Base-by-base conservation (phyloP, 345 rosid genomes). In the Eucalyptus marginata region DNA sequence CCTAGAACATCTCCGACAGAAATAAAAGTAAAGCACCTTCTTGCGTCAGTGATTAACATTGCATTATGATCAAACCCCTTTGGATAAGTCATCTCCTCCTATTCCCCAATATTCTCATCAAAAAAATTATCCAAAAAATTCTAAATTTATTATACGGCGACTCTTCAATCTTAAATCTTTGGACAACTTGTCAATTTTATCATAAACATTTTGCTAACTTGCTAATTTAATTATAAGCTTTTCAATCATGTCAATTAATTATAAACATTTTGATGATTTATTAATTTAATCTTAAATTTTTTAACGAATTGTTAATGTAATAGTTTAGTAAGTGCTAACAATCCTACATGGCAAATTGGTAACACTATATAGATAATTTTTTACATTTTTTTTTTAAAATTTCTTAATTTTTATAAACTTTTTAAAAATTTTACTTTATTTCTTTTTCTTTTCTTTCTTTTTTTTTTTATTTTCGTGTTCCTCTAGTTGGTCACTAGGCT, bases 361-460 rank as follows among this genome's bases (percentile, higher is more conserved):
- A n/a, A n/a, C n/a, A n/a, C n/a, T n/a, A n/a, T n/a, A 1, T 22
- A 0, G 0, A 56, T 1, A 9, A 4, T 56, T 20, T 56, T 56
- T 56, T 20, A 54, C 1, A 22, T 36, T 36, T 56, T 56, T 56
- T 52, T 52, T 52, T 8, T 1, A 7, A 1, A 51, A 0, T 3
- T 51, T 51, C 2, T 51, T 7, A 3, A 7, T 17, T 51, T 51
- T 52, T 3, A 52, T 7, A 18, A 0, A 3, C 2, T 52, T 52
- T 52, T 17, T 0, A 6, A 17, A 17, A 6, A 0, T 0, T 1
- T 17, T 0, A 8, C 2, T 51, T 51, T 51, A 3, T 52, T 17
- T 52, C 1, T 52, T 52, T 51, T 51, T 51, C 1, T 51, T 17
- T 52, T 51, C 54, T 49, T 49, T 49, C 15, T 50, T 17, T 51